Evolutionary conservation across 306 rosid species (phyloP).

Genomic region (Gastrolobium bilobum): DNA sequence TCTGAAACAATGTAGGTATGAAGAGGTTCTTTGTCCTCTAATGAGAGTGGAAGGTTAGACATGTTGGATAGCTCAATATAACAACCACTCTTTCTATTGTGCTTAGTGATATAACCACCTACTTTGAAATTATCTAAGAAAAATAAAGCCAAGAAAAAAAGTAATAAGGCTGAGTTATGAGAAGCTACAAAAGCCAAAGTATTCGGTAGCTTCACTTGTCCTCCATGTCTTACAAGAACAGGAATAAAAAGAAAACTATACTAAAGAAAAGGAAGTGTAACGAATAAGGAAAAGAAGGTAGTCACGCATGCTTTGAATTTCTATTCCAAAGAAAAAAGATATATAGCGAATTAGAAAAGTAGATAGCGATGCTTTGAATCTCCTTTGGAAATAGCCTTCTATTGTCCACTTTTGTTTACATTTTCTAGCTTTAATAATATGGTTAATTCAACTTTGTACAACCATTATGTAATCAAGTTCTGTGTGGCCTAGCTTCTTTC

Average conservation of each 20-base stretch:
- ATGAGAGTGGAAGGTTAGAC: no score
- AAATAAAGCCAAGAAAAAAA: conserved; percentile 12
- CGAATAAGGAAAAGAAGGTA: conserved; percentile 43
- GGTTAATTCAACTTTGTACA: conserved; percentile 36
- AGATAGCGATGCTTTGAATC: conserved; percentile 45
- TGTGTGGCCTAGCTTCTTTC: conserved; percentile 25
- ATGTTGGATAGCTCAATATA: no score
- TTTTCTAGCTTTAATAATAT: not conserved
- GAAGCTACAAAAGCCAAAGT: conserved; percentile 47
- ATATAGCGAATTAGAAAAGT: conserved; percentile 23
- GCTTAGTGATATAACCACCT: conserved; percentile 38
- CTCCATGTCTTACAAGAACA: conserved; percentile 15
- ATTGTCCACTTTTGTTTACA: conserved; percentile 38
- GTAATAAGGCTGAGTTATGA: not conserved
- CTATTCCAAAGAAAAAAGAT: conserved; percentile 43
- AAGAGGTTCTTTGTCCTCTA: no score
- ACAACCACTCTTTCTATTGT: conserved; percentile 43
- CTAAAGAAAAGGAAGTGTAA: conserved; percentile 39
- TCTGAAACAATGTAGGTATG: no score
- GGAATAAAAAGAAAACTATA: conserved; percentile 34
- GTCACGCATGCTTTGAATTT: conserved; percentile 49
- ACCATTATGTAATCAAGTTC: conserved; percentile 8
- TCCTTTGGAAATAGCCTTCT: conserved; percentile 37
- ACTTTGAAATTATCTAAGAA: conserved; percentile 15
- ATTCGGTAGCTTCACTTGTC: conserved; percentile 33